Conservation (phyloP, 192 early-diverging fungal species). For the Backusella morwellensis region DNA sequence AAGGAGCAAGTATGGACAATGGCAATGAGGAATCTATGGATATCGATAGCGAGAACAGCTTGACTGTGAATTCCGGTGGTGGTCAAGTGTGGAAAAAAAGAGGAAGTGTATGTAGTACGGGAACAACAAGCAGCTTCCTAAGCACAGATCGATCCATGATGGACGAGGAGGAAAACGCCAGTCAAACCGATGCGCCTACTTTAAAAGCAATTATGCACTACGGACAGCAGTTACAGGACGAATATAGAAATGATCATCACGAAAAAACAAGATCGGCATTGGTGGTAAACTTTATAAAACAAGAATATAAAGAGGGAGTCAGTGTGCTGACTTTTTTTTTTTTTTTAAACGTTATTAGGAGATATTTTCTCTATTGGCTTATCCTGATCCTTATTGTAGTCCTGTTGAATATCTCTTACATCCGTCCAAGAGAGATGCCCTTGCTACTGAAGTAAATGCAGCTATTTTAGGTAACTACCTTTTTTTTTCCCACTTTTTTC, state of each 20-base stretch:
- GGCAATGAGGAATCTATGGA: not conserved
- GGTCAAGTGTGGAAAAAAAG: not conserved
- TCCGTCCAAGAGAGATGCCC: slow-evolving; percentile 47
- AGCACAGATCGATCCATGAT: not conserved
- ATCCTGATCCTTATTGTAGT: slow-evolving; percentile 61
- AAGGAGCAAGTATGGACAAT: not conserved
- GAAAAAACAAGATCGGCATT: slow-evolving; percentile 9
- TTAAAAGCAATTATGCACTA: slow-evolving; percentile 41
- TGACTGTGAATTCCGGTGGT: not conserved
- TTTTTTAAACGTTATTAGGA: slow-evolving; percentile 41
- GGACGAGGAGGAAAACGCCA: not conserved
- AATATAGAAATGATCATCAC: slow-evolving; percentile 36
- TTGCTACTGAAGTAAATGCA: slow-evolving; percentile 68
- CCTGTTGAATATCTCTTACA: slow-evolving; percentile 57
- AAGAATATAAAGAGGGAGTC: not conserved
- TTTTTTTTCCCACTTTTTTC: not conserved
- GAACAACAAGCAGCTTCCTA: not conserved
- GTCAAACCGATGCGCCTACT: not conserved
- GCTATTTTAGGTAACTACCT: slow-evolving; percentile 53
- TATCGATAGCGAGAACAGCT: not conserved
- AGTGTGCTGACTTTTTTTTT: not conserved
- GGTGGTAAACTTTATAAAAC: slow-evolving; percentile 8
- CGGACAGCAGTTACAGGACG: slow-evolving; percentile 52
- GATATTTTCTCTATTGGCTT: slow-evolving; percentile 75
- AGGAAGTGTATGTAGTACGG: not conserved